These are phyloP conservation scores for Phytophthora aleatoria DNA, from an alignment of 352 stramenopile species.

Conservation along the genomic window DNA sequence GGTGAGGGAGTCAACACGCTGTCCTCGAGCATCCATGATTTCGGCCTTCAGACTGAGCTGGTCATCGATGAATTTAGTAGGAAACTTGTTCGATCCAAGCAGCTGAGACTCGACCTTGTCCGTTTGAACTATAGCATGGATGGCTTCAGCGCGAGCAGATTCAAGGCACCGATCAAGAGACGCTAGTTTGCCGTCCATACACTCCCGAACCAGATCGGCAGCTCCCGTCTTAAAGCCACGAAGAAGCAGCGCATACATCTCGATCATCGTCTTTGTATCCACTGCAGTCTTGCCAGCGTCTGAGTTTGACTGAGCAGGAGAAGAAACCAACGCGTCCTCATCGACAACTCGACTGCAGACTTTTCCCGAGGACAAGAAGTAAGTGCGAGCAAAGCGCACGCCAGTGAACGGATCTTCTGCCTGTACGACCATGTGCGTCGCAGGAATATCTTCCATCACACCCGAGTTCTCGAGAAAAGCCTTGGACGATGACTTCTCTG, in stretches of 20 bases:
- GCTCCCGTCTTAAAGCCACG: slow-evolving; percentile 40
- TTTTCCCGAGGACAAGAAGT: slow-evolving; percentile 71
- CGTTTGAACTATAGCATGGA: slow-evolving; percentile 27
- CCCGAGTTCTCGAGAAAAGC: slow-evolving; percentile 46
- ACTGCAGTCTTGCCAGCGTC: slow-evolving; percentile 10
- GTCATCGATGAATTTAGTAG: slow-evolving; percentile 43
- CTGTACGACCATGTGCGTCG: slow-evolving; percentile 71
- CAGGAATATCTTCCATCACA: slow-evolving; percentile 21
- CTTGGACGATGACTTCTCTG: slow-evolving; percentile 38
- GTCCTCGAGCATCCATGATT: slow-evolving; percentile 53
- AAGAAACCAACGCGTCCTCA: slow-evolving; percentile 62
- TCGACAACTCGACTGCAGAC: slow-evolving; percentile 55
- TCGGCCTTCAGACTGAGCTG: slow-evolving; percentile 43
- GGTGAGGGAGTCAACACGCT: slow-evolving; percentile 12
- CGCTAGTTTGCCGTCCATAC: slow-evolving; percentile 8
- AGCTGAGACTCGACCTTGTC: slow-evolving; percentile 23
- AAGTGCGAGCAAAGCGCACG: slow-evolving; percentile 63
- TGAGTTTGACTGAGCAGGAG: slow-evolving; percentile 14
- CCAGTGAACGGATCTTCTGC: slow-evolving; percentile 77
- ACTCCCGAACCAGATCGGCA: slow-evolving; percentile 23
- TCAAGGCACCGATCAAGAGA: slow-evolving; percentile 33
- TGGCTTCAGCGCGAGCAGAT: slow-evolving; percentile 23
- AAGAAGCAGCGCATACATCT: slow-evolving; percentile 42
- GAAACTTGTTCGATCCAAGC: slow-evolving; percentile 21
- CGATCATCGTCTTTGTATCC: slow-evolving; percentile 36